A percentile compares a stretch with the other conserved stretches of the same genome.
Conservation (phyloP, 1,139 yeast species). For the Taiozyma sp. region DNA sequence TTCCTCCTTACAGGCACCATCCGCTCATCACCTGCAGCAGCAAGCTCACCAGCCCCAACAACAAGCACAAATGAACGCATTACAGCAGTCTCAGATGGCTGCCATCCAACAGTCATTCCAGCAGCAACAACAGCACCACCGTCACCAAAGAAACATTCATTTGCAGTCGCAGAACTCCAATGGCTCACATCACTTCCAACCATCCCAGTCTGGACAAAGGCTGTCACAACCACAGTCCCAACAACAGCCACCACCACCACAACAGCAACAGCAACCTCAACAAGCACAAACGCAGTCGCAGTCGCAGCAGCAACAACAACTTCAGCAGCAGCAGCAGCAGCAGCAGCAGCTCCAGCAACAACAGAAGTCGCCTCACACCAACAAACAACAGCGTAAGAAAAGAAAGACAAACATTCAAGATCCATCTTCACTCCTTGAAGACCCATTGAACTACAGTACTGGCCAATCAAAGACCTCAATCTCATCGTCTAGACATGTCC, state of each 20-base stretch:
- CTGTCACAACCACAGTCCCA: background rate
- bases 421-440: conserved; percentile 4
- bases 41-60: conserved; percentile 2
- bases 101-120: background rate
- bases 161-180: background rate
- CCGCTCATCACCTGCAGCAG: conserved; percentile 7
- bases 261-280: background rate
- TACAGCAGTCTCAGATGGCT: background rate
- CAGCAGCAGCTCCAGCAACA: background rate
- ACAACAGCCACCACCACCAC: background rate
- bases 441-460: conserved; percentile 1
- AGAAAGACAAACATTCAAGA: conserved; percentile 2
- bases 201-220: background rate
- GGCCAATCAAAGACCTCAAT: conserved; percentile 2
- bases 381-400: conserved; percentile 4
- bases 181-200: background rate
- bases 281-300: background rate
- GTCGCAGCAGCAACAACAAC: background rate
- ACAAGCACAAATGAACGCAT: background rate
- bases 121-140: conserved; percentile 1
- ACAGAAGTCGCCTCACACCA: conserved; percentile 1
- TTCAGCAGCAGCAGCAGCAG: background rate
- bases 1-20: conserved; percentile 9
- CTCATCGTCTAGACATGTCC: conserved; percentile 11
- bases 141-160: background rate